Base-by-base conservation (phyloP, 805 yeast genomes). In the Wickerhamomyces bisporus region DNA sequence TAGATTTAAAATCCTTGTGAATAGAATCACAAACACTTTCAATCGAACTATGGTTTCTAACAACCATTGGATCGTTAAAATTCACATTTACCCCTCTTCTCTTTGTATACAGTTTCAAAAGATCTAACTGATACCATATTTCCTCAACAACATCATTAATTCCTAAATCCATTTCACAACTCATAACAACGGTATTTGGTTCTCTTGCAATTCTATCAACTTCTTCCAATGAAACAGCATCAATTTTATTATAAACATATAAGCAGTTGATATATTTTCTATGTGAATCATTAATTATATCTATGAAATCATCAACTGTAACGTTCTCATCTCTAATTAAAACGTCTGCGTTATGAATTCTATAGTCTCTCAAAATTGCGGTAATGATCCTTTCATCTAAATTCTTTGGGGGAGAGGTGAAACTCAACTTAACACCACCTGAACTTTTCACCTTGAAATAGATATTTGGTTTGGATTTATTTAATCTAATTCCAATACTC, bases 241-340 rank as follows among this genome's bases (percentile, higher is more conserved):
- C 98, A 33, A 91, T 77, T 71, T 91, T 91, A 70, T 93, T 91
- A 70, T 88, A 93, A 18, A 86, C 96, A 55, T 93, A 91, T 20
- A 91, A 71, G 61, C 98, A 93, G 49, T 86, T 87, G 60, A 88
- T 81, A 60, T 91, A 91, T 10, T 87, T 81, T 43, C 94, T 78
- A 59, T 87, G 95, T 42, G 76, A 77, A 32, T 86, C 94, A 59
- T 93, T 93, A 41, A 91, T 81, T 10, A 85, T 80, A 61, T 91
- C 98, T 48, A 91, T 91, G 57, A 83, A 84, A 54, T 91, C 98
- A 53, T 91, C 98, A 27, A 93, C 79, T 0, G 97, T 86, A 45
- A 81, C 83, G 47, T 84, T 77, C 42, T 86, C 95, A 60, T 91
- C 98, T 39, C 96, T 73, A 19, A 91, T 75, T 44, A 91, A 66